Base-by-base conservation (phyloP, 805 yeast genomes). In the Metschnikowia santaceciliae region DNA sequence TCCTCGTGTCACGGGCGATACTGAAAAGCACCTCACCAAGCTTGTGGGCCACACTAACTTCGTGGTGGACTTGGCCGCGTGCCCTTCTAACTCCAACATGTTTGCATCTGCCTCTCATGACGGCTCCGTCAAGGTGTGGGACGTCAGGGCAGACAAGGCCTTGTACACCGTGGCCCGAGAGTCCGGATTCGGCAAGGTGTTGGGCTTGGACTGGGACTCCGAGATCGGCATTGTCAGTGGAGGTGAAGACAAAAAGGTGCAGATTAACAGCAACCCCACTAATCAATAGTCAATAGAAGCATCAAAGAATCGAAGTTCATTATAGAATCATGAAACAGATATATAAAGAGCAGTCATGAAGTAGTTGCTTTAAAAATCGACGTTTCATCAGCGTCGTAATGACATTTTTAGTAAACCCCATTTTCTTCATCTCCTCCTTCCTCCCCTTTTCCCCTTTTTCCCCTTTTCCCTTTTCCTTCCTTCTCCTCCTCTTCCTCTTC, bases 61-160 rank as follows among this genome's bases (percentile, higher is more conserved):
- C 65, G 98, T 94, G 36, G 92, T 86, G 10, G 79, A 85, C 1
- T 73, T 94, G 57, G 81, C 85, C 30, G 80, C 86, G 4, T 79
- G 84, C 52, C 96, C 97, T 6, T 80, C 79, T 49, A 88, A 84
- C 63, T 88, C 84, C 46, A 84, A 88, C 69, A 82, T 89, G 84
- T 78, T 94, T 60, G 82, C 88, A 19, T 88, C 96, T 4, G 96
- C 86, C 11, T 89, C 97, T n/a, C 97, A 91, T 66, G 99, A 94
- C 68, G 97, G 98, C 23, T 88, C 96, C 0, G 92, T 86, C 41
- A 84, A 90, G 62, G 86, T 94, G 19, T 94, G 99, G 99, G 99
- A 92, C 68, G 80, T 92, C 8, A 83, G 99, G 63, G 86, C 97
- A 4, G 86, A 84, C 56, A 80, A 83, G 61, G 78, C 94, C 11